A percentile compares a stretch with the other conserved stretches of the same genome.
These are phyloP conservation scores for Metarhizium brunneum DNA, from an alignment of 2,329 filamentous ascomycete species.

Conservation along the genomic window DNA sequence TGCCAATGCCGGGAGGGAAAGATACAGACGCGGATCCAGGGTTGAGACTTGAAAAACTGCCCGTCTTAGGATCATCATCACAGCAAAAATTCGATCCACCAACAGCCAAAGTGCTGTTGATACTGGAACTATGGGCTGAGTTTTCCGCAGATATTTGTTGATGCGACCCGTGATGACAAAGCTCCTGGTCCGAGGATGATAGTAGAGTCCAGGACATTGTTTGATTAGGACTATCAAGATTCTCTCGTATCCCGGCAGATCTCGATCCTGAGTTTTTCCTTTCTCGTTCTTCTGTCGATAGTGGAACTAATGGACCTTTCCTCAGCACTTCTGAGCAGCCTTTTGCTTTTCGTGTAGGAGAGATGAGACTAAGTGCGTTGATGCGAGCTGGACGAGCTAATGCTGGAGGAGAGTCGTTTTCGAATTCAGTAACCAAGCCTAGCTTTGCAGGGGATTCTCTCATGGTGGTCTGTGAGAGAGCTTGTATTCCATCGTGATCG, in stretches of 20 bases:
- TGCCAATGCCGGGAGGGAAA: not conserved
- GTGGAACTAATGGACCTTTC: not conserved
- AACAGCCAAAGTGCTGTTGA: not conserved
- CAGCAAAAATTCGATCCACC: not conserved
- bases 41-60: not conserved
- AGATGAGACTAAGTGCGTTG: not conserved
- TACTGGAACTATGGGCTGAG: not conserved
- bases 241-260: not conserved
- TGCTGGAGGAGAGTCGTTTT: not conserved
- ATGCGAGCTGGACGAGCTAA: not conserved
- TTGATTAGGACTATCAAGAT: not conserved
- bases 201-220: not conserved
- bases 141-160: not conserved
- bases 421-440: conserved; percentile 3
- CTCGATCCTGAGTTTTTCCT: not conserved
- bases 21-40: not conserved
- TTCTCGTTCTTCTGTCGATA: not conserved
- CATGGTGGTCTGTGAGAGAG: conserved; percentile 1
- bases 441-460: conserved; percentile 4
- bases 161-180: not conserved
- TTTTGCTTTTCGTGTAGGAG: not conserved
- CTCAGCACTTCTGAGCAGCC: not conserved
- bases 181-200: not conserved
- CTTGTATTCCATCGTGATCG: conserved; percentile 9
- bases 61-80: not conserved